These are phyloP conservation scores for Fagopyrum esculentum DNA, from an alignment of 148 eudicot genomes.

Conservation along the genomic window DNA sequence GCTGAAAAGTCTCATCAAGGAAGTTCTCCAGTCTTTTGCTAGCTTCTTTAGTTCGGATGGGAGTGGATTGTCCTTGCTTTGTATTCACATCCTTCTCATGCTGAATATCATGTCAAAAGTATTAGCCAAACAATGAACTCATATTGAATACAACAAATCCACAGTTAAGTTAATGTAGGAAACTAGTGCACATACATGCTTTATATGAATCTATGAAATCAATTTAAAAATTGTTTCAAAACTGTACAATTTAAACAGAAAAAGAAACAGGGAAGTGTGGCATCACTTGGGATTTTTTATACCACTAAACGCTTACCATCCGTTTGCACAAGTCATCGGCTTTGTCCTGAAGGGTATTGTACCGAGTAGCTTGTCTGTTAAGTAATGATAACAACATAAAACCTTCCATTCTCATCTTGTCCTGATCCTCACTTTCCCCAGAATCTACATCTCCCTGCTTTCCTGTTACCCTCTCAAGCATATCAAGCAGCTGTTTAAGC, in stretches of 20 bases:
- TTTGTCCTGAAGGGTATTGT: constrained; percentile 81
- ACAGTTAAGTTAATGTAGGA: no score
- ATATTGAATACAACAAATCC: no score
- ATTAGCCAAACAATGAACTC: no score
- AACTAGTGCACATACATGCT: background rate
- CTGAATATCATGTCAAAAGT: constrained; percentile 23
- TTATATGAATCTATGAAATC: no score
- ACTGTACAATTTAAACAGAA: no score
- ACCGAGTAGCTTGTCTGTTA: constrained; percentile 71
- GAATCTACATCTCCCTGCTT: constrained; percentile 41
- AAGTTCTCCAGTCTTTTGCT: constrained; percentile 52
- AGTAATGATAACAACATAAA: constrained; percentile 45
- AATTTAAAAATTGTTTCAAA: no score
- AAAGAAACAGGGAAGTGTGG: background rate
- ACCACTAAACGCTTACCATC: constrained; percentile 46
- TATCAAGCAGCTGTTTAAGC: constrained; percentile 70
- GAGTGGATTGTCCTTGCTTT: constrained; percentile 24
- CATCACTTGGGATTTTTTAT: no score
- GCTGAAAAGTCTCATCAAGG: constrained; percentile 89
- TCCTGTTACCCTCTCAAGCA: constrained; percentile 76
- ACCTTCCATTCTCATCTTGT: constrained; percentile 25
- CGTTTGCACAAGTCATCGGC: constrained; percentile 66
- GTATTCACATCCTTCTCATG: constrained; percentile 40
- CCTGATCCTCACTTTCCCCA: constrained; percentile 25
- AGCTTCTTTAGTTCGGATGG: constrained; percentile 52